Base-by-base conservation (phyloP, 352 stramenopile genomes). In the Peronospora belbahrii region DNA sequence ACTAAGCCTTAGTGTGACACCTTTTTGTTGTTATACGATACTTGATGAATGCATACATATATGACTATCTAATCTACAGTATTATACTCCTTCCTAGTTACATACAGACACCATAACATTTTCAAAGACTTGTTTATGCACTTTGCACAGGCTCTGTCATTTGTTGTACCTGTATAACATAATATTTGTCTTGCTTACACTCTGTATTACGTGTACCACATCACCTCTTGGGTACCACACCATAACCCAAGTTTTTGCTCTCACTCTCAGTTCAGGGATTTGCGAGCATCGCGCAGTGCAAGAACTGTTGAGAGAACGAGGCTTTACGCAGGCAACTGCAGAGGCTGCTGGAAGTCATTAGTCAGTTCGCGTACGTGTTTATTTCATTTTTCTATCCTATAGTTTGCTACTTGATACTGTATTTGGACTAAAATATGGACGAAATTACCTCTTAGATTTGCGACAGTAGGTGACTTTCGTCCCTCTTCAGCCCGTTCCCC, bases 271-370 rank as follows among this genome's bases (percentile, higher is more conserved):
- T 20, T 35, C 5, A 7, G 30, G 30, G n/a, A n/a, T 34, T 59
- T 61, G 51, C 40, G 40, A 47, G 38, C 51, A 54, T 55, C 52
- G 52, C 24, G 35, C 43, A 17, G 39, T 34, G 49, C 56, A 61
- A 41, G 51, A 65, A 57, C 28, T 36, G 20, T 37, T 28, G 22
- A 36, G n/a, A n/a, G n/a, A 30, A 19, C 24, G 42, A 36, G 22
- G 41, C 28, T 20, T n/a, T 24, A 33, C 31, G 30, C 38, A 59
- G 52, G 39, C 45, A 28, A 50, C 52, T 37, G n/a, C 27, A 19
- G 33, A 22, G 13, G 27, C 20, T 27, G 33, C 23, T 31, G 38
- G 15, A 24, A 42, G 28, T 22, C 18, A 28, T 42, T 37, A n/a
- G 10, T 22, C 31, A 13, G 37, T 20, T 9, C 22, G 7, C 9